Conservation (phyloP, 148 eudicot genomes). For the Selenicereus undatus region DNA sequence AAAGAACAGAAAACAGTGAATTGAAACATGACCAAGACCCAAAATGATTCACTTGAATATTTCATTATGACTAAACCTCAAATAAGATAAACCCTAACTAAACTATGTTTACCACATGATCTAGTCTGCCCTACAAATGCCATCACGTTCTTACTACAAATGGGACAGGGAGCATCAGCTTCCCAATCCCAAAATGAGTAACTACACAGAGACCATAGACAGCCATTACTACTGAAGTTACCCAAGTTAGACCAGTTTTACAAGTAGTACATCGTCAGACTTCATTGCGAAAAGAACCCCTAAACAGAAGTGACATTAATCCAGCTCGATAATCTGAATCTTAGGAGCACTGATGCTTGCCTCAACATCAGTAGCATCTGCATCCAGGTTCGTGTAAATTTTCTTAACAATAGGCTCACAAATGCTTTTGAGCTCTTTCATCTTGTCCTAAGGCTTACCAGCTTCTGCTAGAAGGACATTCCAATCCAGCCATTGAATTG, state of each 20-base stretch:
- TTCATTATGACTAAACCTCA: not conserved
- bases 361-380: slow-evolving; percentile 6
- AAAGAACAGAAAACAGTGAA: not conserved
- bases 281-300: not conserved
- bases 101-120: not conserved
- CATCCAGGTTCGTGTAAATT: not conserved
- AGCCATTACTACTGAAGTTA: no score
- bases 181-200: not conserved
- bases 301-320: not conserved
- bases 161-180: not conserved
- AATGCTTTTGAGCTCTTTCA: slow-evolving; percentile 9
- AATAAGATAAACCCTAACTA: no score
- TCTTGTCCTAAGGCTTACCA: slow-evolving; percentile 12
- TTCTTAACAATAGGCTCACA: slow-evolving; percentile 19
- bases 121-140: not conserved
- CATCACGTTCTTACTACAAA: not conserved
- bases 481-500: slow-evolving; percentile 17
- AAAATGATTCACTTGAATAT: not conserved
- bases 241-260: not conserved
- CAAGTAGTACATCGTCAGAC: not conserved
- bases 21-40: not conserved
- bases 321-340: slow-evolving; percentile 9
- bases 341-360: not conserved
- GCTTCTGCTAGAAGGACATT: slow-evolving; percentile 11
- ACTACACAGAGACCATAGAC: no score